These are phyloP conservation scores for Thymus mandschuricus DNA, from an alignment of 257 asterid genomes.

Conservation along the genomic window DNA sequence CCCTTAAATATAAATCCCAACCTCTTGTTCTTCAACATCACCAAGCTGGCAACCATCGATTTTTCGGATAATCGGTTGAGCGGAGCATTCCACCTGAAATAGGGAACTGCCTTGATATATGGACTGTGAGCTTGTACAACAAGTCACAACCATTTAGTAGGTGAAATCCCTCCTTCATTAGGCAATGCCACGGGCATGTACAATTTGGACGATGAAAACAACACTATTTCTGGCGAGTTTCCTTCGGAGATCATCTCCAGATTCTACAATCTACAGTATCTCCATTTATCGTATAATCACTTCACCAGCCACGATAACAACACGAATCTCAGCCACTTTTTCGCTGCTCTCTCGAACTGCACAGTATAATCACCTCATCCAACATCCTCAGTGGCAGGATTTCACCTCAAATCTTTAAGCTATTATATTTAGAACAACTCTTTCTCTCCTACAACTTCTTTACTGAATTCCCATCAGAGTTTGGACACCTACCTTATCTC, in stretches of 20 bases:
- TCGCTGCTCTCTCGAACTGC: slow-evolving; percentile 46
- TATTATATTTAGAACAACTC: slow-evolving; percentile 39
- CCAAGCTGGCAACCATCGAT: slow-evolving; percentile 43
- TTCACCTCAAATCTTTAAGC: slow-evolving; percentile 37
- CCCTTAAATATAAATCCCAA: no score
- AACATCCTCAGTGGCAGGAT: slow-evolving; percentile 41
- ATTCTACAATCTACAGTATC: slow-evolving; percentile 25
- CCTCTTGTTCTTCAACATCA: slow-evolving; percentile 49
- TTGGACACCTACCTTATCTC: slow-evolving; percentile 38
- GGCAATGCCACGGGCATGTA: slow-evolving; percentile 41
- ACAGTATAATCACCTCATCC: slow-evolving; percentile 23
- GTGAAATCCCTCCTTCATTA: slow-evolving; percentile 44
- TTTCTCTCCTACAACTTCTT: slow-evolving; percentile 48
- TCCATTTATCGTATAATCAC: slow-evolving; percentile 49
- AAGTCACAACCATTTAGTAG: no score
- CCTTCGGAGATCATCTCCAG: slow-evolving; percentile 42
- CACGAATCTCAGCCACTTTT: slow-evolving; percentile 51
- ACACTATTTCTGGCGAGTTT: slow-evolving; percentile 43
- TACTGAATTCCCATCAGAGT: slow-evolving; percentile 35
- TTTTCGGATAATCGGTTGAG: slow-evolving; percentile 43
- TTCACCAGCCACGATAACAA: slow-evolving; percentile 49
- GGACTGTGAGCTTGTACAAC: slow-evolving; percentile 55
- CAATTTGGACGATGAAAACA: slow-evolving; percentile 50
- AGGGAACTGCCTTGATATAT: slow-evolving; percentile 46
- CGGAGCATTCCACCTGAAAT: slow-evolving; percentile 49